Evolutionary conservation across 2,329 filamentous ascomycete species (phyloP), one percentile per base, ranked within the genome.

Genomic region (Paraphoma sp.): DNA sequence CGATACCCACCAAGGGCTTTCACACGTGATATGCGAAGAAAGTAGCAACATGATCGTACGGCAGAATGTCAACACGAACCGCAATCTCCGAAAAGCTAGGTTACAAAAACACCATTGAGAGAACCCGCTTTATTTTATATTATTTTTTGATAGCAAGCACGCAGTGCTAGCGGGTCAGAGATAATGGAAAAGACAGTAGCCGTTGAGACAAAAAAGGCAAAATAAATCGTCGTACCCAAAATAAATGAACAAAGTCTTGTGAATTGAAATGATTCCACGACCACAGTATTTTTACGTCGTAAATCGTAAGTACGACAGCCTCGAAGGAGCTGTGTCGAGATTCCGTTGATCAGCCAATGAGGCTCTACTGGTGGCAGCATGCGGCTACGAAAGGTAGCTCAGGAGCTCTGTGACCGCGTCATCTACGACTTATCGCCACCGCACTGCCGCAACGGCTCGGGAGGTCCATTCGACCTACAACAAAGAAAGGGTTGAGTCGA

Each of bases 401-500:
- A 36, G 33, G 33, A 36, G 33, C 33, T 36, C 33, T 10, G 9
- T 42, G 40, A 42, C 40, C 40, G 40, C 40, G 40, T 42, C 40
- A 42, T 42, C 40, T n/a, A 6, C n/a, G 40, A 42, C 8, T 16
- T 17, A 7, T 42, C 40, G 40, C 40, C 40, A 42, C 40, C 40
- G 40, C 40, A 17, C 16, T 9, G 40, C 40, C 40, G 16, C 33
- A 16, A 42, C 3, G 8, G 40, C 16, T 42, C 40, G n/a, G 14
- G 16, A 17, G 8, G n/a, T 4, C 16, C 8, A n/a, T 44, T 16
- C 11, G 14, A 31, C 30, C n/a, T 30, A 1, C 17, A 41, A 28
- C 28, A 10, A 8, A 41, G 10, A 52, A 43, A 28, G 38, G 45
- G 41, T 36, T 9, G 31, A 12, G 33, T 48, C 56, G 62, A 55